Evolutionary conservation across 306 rosid species (phyloP), one percentile per base, ranked within the genome.

Genomic region (Cicer chorassanicum): DNA sequence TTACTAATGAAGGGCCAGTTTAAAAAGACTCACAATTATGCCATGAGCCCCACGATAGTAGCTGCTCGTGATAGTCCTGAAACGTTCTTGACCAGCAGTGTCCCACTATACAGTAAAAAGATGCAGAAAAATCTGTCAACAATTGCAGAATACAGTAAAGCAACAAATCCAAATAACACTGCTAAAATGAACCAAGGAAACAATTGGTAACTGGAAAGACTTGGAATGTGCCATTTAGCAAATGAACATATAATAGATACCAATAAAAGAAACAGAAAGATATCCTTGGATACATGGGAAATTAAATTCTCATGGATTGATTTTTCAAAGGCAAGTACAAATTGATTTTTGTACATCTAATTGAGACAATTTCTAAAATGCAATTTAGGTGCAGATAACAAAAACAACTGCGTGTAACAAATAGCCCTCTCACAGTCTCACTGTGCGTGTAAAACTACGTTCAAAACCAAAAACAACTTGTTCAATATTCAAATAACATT

Each of bases 41-140:
- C 99, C 99, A 68, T 95, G 99, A 74, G 99, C 99, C 42, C 99
- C 99, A 39, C 99, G 99, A 81, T 95, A 95, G 93, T 95, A 95
- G 87, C 99, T 95, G 87, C 99, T 95, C 49, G 99, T 95, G 81
- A 95, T 95, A 53, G 99, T 95, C 73, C 98, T 91, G 65, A 95
- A 95, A 80, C 99, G 99, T 80, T 95, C 99, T 83, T 95, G 99
- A 19, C 99, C 99, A 82, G 99, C 99, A 39, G 99, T 95, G 84
- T 95, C 99, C 99, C 99, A 95, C 99, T 95, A 82, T 82, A 78
- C 14, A 50, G 62, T 75, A 66, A 72, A 29, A 64, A 72, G 70
- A 50, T 43, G 62, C 51, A 79, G 36, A 70, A 76, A 80, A 75
- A 53, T 56, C 42, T 60, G 64, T 84, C 29, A 82, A 68, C 65